These are phyloP conservation scores for Exophiala calicioides DNA, from an alignment of 2,329 filamentous ascomycete species.

Conservation along the genomic window DNA sequence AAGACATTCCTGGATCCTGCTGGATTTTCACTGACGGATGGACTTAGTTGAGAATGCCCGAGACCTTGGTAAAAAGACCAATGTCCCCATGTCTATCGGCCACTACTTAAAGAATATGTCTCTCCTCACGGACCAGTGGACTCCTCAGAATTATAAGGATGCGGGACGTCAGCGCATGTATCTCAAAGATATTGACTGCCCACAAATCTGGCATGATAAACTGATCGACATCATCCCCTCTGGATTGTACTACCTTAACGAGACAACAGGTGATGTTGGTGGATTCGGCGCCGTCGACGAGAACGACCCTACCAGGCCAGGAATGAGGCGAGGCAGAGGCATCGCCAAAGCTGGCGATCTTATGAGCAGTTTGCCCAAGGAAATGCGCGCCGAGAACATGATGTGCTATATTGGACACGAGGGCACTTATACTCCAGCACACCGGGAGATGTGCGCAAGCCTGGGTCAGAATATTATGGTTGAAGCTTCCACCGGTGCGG, in stretches of 20 bases:
- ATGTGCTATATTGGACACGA: slow-evolving; percentile 99
- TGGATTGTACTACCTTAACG: slow-evolving; percentile 86
- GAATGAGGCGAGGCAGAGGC: slow-evolving; percentile 54
- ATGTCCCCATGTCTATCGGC: slow-evolving; percentile 80
- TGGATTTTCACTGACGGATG: slow-evolving; percentile 10
- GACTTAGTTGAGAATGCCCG: slow-evolving; percentile 75
- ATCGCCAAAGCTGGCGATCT: slow-evolving; percentile 80
- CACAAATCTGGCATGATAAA: slow-evolving; percentile 78
- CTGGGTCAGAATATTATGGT: slow-evolving; percentile 99
- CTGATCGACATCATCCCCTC: slow-evolving; percentile 76
- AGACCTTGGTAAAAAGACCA: slow-evolving; percentile 70
- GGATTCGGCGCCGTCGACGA: slow-evolving; percentile 58
- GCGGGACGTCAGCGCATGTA: slow-evolving; percentile 83
- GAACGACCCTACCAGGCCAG: slow-evolving; percentile 41
- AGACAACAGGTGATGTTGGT: slow-evolving; percentile 63
- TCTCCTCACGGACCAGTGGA: slow-evolving; percentile 80
- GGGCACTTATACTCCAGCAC: slow-evolving; percentile 92
- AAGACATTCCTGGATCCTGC: slow-evolving; percentile 4
- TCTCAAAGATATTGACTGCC: slow-evolving; percentile 95
- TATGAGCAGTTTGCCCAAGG: slow-evolving; percentile 84
- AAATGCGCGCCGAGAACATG: slow-evolving; percentile 91
- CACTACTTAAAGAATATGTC: slow-evolving; percentile 90
- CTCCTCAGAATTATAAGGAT: slow-evolving; percentile 71
- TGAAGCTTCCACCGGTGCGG: slow-evolving; percentile 69
- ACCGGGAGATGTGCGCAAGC: slow-evolving; percentile 96